phyloP scores from a whole-genome alignment of 768 basidiomycete species.

The Suillus subluteus region DNA sequence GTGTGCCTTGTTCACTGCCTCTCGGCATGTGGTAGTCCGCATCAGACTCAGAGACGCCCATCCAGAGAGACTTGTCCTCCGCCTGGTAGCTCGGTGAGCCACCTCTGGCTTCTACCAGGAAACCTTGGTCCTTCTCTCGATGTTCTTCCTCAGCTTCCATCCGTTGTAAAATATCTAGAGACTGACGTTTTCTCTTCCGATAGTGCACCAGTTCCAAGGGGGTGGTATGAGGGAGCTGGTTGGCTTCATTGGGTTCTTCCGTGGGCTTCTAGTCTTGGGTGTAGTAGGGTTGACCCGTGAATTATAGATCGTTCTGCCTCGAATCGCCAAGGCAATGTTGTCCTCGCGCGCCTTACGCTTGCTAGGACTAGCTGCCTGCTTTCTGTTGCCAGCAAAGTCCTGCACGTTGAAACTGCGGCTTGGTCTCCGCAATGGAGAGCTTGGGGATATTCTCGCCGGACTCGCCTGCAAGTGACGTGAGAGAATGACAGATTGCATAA shows the following conservation, averaged over 20 bases:
- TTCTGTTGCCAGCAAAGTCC: not conserved
- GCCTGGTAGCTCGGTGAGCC: not conserved
- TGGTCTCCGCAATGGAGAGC: constrained; percentile 11
- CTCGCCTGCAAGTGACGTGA: constrained; percentile 30
- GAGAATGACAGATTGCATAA: constrained; percentile 30
- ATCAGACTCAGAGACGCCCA: not conserved
- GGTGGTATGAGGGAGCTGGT: not conserved
- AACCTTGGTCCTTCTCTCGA: constrained; percentile 7
- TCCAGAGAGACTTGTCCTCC: not conserved
- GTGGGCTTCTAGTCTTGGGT: not conserved
- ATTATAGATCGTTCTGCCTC: constrained; percentile 36
- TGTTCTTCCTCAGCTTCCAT: constrained; percentile 30
- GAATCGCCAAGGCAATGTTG: constrained; percentile 16
- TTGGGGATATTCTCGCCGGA: not conserved
- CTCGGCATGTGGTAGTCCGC: not conserved
- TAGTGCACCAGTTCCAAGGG: too few species aligned
- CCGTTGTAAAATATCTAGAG: constrained; percentile 16
- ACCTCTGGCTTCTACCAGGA: constrained; percentile 15
- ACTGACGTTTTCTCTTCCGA: not conserved
- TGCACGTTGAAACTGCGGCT: constrained; percentile 13
- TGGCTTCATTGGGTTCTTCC: not conserved
- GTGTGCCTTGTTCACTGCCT: not conserved
- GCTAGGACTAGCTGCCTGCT: not conserved
- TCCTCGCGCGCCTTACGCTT: not conserved
- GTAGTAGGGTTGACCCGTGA: not conserved